Percentiles rank a stretch among this genome's conserved stretches.
Evolutionary conservation across 2,329 filamentous ascomycete species (phyloP).

Genomic region (Aspergillus tanneri): DNA sequence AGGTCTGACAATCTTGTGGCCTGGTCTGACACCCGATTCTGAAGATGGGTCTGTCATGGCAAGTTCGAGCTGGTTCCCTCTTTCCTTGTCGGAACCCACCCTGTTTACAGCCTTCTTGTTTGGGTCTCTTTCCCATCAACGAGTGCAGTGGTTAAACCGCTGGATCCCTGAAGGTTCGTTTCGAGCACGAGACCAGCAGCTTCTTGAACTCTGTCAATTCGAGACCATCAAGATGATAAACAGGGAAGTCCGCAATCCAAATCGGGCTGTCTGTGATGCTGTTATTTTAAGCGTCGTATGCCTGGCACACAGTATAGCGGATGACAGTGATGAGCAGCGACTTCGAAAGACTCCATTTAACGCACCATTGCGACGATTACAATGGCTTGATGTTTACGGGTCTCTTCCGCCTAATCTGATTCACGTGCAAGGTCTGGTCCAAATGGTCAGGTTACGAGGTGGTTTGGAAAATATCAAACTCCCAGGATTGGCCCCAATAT

Average conservation of each 20-base stretch:
- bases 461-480: constrained; percentile 38
- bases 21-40: constrained; percentile 25
- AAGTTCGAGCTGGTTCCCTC: constrained; percentile 28
- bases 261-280: constrained; percentile 34
- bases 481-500: constrained; percentile 36
- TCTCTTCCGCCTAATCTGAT: constrained; percentile 35
- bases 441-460: constrained; percentile 38
- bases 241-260: constrained; percentile 32
- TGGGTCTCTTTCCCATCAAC: constrained; percentile 33
- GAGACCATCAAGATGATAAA: constrained; percentile 39
- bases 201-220: constrained; percentile 29
- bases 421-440: constrained; percentile 35
- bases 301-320: constrained; percentile 34
- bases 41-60: constrained; percentile 5
- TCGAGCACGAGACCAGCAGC: constrained; percentile 22
- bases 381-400: constrained; percentile 40
- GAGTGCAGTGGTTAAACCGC: constrained; percentile 30
- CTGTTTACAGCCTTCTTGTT: constrained; percentile 35
- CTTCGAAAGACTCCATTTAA: constrained; percentile 29
- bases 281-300: constrained; percentile 39
- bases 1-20: constrained; percentile 32
- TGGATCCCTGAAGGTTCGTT: constrained; percentile 23
- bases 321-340: constrained; percentile 16
- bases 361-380: constrained; percentile 35
- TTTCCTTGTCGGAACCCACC: constrained; percentile 29